Evolutionary conservation across 1,284 basidiomycete species (phyloP), one percentile per base, ranked within the genome.

Genomic region (Boletus mariae): DNA sequence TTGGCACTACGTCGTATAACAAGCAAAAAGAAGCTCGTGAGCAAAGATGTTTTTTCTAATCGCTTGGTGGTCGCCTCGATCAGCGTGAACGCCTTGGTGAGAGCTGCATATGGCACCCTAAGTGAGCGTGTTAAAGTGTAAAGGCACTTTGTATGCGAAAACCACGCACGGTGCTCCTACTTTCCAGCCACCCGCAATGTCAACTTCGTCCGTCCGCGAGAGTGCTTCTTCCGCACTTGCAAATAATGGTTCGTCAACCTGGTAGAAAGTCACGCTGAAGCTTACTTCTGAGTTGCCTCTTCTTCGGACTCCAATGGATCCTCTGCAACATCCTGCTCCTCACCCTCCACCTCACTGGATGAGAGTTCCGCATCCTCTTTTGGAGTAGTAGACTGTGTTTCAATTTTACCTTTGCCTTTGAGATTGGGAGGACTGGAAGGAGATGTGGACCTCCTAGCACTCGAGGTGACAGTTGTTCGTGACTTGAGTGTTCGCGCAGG

Each of bases 41-140:
- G 80, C 56, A 94, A 77, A 1, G 93, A 83, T 5, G 86, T 91
- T 70, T 98, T 99, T 70, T 97, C 94, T 37, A 98, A 75, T 7
- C 97, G 90, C 67, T 98, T 99, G 2, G 95, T 98, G 1, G 97
- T 99, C 2, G 86, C 85, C 70, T 98, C 95, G 59, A 99, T 98
- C 49, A 91, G 75, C 31, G 86, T 80, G 67, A 99, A 99, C 0
- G 91, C 85, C 57, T 92, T 86, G 1, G 94, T 86, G 26, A 99
- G 80, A 2, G 94, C 92, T 9, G 92, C 87, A 69, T 99, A 99
- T 0, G 97, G 96, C 11, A 98, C 89, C 2, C 94, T 96, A 58
- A 20, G 10, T 17, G 34, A 45, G 31, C 47, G 35, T 52, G 64
- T 49, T 50, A 42, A 41, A 28, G n/a, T 17, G 12, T 13, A 15